Evolutionary conservation across 257 asterid species (phyloP).

Genomic region (Fraxinus cuspidata): DNA sequence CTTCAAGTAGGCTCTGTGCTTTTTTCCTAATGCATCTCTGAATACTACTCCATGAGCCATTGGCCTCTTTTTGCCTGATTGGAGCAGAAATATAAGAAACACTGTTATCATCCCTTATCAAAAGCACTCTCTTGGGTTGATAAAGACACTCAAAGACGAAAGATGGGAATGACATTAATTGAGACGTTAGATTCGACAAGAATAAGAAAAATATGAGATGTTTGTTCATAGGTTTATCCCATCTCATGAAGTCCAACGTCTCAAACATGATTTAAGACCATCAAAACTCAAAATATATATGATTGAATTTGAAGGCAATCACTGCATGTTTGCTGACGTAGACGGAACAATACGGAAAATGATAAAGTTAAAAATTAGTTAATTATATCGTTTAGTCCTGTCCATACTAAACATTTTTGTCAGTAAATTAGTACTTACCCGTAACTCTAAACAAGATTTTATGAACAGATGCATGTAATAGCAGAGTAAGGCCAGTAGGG

Average conservation of each 20-base stretch:
- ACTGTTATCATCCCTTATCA: background rate
- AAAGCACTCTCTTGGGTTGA: too few relatives aligned
- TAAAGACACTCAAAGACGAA: background rate
- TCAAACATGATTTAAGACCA: background rate
- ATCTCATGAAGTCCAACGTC: background rate
- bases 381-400: background rate
- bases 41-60: slow-evolving; percentile 68
- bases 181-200: background rate
- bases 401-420: background rate
- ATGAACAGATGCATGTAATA: slow-evolving; percentile 72
- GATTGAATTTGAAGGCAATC: background rate
- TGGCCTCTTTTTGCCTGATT: slow-evolving; percentile 45
- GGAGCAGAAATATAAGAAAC: background rate
- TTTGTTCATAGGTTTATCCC: background rate
- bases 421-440: slow-evolving; percentile 37
- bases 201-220: too few relatives aligned
- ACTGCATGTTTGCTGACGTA: background rate
- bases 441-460: slow-evolving; percentile 46
- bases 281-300: background rate
- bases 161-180: too few relatives aligned
- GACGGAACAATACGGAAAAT: too few relatives aligned
- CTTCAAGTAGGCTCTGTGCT: slow-evolving; percentile 65
- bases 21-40: slow-evolving; percentile 57
- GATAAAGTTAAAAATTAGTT: too few relatives aligned
- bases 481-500: slow-evolving; percentile 50